These are phyloP conservation scores for Anacardium occidentale DNA, from an alignment of 345 rosid genomes.

Conservation along the genomic window DNA sequence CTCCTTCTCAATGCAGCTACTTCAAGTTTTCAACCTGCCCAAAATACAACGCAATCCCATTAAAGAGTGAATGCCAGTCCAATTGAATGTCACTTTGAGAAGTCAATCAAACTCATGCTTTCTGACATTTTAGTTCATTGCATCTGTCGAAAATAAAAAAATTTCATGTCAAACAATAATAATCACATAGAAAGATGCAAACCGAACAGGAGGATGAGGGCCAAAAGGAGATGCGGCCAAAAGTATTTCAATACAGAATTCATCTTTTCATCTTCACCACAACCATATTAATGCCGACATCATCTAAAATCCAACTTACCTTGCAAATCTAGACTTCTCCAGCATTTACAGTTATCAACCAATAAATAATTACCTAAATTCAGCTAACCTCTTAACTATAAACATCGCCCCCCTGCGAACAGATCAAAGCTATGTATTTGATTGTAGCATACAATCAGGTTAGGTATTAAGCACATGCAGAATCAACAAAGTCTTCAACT, in stretches of 20 bases:
- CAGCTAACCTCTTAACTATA: neutral
- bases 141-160: too few relatives aligned
- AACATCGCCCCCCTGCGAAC: neutral
- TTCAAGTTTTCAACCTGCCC: too few relatives aligned
- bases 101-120: neutral
- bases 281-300: neutral
- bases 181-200: conserved; percentile 1
- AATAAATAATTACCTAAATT: conserved; percentile 1
- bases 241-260: neutral
- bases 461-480: neutral
- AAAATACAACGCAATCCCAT: too few relatives aligned
- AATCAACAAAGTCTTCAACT: neutral
- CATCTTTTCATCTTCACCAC: conserved; percentile 3
- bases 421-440: neutral
- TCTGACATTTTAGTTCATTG: neutral
- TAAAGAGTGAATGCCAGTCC: neutral
- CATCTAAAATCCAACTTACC: neutral
- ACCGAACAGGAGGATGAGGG: neutral
- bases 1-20: too few relatives aligned
- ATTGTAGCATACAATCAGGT: neutral
- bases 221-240: too few relatives aligned
- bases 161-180: neutral
- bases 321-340: neutral
- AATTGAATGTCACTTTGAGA: neutral
- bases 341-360: neutral